Base-by-base conservation (phyloP, 2,329 filamentous ascomycete species). In the Calonectria pteridis region DNA sequence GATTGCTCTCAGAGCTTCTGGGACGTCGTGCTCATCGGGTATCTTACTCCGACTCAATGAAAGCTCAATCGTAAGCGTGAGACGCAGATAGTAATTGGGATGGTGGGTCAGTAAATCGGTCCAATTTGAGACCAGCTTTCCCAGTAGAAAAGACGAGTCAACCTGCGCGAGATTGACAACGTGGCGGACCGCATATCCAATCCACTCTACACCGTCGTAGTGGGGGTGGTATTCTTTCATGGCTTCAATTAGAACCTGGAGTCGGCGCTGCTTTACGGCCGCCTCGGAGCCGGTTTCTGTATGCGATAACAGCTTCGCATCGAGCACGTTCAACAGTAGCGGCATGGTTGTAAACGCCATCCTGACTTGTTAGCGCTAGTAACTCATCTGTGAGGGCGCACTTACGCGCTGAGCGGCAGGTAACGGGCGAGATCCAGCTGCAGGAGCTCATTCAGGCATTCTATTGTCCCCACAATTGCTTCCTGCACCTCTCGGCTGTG, bases 171-270 rank as follows among this genome's bases (percentile, higher is more conserved):
- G 35, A 20, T 68, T 58, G 4, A 68, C 33, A 6, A 58, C 65
- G 14, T 58, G 51, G 10, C 37, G 35, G 11, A 68, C 51, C 0
- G 28, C 28, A 43, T 55, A 35, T 11, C 33, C 50, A 10, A 67
- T 37, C 46, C 33, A 53, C 14, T 67, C 64, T 1, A 53, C 64
- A 2, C 46, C 33, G 2, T 68, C 65, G 28, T 68, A 68, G 13
- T 58, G 65, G 10, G 51, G 65, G 5, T 58, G 37, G 28, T 58
- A 68, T 33, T 40, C 53, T 23, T 68, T 68, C 65, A 68, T 68
- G 1, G 35, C 51, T 3, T 59, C 50, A 9, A 68, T 43, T 31
- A 68, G 3, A 7, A 40, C 28, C 4, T 58, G 50, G 0, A 68
- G 65, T 3, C 37, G 35, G 1, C 53, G 50, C 6, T 68, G 51